Base-by-base conservation (phyloP, 2,329 filamentous ascomycete genomes). In the Stachybotrys chartarum region DNA sequence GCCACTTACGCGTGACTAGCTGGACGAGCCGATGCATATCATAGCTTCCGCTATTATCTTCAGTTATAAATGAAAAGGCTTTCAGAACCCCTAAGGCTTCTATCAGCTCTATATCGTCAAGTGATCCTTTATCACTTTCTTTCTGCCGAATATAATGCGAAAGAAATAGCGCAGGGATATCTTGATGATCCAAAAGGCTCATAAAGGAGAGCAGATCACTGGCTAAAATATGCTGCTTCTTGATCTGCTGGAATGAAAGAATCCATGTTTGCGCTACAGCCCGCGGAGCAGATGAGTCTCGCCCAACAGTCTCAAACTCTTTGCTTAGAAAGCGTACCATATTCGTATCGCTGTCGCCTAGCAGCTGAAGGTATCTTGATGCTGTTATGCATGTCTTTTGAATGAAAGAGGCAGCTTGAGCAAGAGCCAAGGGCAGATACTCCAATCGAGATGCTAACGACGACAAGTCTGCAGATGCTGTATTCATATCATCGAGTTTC, bases 391-490 rank as follows among this genome's bases (percentile, higher is more conserved):
- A 54, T 7, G 66, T 69, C 31, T 65, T 59, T 17, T 63, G 58
- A 5, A 73, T 70, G 53, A 67, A 73, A 1, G 67, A 63, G 1
- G 68, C 61, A 2, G 68, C 70, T 54, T 72, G 68, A 31, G 56
- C 65, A 1, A 73, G 55, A 0, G 70, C 70, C 31, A 73, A 64
- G 1, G 70, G 70, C 0, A 72, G 56, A 17, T 68, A 54, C 30
- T 68, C 65, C 6, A 71, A 59, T 1, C 61, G 61, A 51, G 61
- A 60, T 0, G 64, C 59, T 2, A 72, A 50, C 18, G n/a, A 50
- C 48, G 18, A 50, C n/a, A 50, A 50, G 48, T 50, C 48, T 24
- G 48, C 7, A 59, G 50, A 12, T 6, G 42, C 18, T 1, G 57
- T 30, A 11, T 51, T 18, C 17, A 46, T 18, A 42, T 55, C 57